Conservation (phyloP, 2,329 filamentous ascomycete species). For the Mariannaea sp. region DNA sequence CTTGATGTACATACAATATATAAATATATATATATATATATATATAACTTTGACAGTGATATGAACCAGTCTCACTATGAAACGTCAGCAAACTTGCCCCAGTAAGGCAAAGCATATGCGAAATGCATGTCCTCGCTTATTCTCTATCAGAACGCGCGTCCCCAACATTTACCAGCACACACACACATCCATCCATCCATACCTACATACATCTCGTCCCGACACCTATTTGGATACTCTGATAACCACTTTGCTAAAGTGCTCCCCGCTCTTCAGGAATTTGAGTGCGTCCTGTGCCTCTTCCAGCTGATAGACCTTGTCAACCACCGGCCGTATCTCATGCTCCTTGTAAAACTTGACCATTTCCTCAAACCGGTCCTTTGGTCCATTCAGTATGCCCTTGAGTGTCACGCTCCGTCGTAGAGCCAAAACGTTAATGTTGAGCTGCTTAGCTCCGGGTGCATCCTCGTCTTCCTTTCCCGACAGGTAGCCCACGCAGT, state of each 20-base stretch:
- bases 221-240: no score
- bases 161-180: no score
- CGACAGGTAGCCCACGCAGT: conserved; percentile 55
- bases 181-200: no score
- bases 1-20: no score
- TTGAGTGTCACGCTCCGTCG: conserved; percentile 53
- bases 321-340: conserved; percentile 53
- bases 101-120: no score
- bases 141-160: no score
- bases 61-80: no score
- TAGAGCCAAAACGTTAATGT: conserved; percentile 63
- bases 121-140: no score
- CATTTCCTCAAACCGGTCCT: conserved; percentile 60
- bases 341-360: conserved; percentile 50
- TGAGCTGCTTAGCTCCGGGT: conserved; percentile 49
- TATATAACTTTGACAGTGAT: no score
- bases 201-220: neutral
- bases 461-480: conserved; percentile 59
- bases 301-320: conserved; percentile 52
- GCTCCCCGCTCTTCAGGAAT: conserved; percentile 57
- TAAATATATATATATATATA: no score
- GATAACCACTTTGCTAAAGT: conserved; percentile 63
- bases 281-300: conserved; percentile 55
- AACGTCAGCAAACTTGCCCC: no score
- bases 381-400: conserved; percentile 66